Evolutionary conservation across 163 green algal species (phyloP), one percentile per base, ranked within the genome.

Genomic region (Chlamydomonas reinhardtii): DNA sequence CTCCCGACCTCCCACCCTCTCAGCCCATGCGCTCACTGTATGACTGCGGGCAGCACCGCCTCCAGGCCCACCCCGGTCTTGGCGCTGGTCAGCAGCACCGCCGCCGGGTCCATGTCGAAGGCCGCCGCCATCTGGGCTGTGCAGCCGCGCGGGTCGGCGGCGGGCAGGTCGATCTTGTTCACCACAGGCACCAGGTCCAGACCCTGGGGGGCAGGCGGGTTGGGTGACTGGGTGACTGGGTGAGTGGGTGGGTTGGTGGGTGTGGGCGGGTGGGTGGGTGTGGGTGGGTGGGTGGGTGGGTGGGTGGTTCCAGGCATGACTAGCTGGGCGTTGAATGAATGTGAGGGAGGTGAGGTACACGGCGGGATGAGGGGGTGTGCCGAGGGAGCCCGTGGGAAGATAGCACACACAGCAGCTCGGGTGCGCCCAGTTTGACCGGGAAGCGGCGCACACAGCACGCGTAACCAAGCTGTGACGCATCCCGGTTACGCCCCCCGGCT

Each of bases 121-220:
- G 93, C 89, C 52, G 90, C 73, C 43, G 89, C 43, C 87, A 99
- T 90, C 92, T 99, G 92, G 34, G 93, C 85, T 0, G 83, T 86
- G 24, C 95, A 94, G 15, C 91, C 78, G 20, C 93, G 90, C 12
- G 94, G 94, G 35, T 98, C 94, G 29, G 96, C 95, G 17, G 88
- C 79, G 9, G 93, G 90, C 78, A 98, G 89, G 88, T 99, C 97
- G 72, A 98, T 94, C 86, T 99, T 99, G 92, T 98, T 99, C 20
- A 99, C 91, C 31, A 98, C 93, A 3, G 96, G 96, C 22, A 99
- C 89, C 34, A 99, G 94, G 3, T 91, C 91, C 31, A 99, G 92
- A 59, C 91, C 94, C 83, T 85, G 79, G 12, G 27, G 14, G 34
- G 69, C 29, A 25, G 24, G 25, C 14, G 24, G 64, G 64, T 22